These are phyloP conservation scores for Paramecium tetraurelia DNA, from an alignment of 73 alveolate genomes.

Conservation along the genomic window DNA sequence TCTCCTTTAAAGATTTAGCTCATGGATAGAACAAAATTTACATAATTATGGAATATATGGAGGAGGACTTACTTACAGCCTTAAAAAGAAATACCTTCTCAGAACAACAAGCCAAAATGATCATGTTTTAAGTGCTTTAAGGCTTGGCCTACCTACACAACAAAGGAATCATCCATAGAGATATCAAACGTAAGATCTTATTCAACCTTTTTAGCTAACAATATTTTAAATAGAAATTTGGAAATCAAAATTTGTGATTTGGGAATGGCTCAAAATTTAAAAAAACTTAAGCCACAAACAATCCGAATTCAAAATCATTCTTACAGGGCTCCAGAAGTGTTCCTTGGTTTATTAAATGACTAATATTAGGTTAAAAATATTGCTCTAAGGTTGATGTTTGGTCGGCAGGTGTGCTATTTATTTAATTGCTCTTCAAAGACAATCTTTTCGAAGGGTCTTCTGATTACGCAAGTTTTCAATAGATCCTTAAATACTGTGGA, in stretches of 20 bases:
- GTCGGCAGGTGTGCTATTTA: background rate
- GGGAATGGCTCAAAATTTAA: background rate
- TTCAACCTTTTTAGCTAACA: background rate
- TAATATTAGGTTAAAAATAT: background rate
- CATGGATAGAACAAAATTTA: background rate
- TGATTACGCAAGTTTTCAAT: background rate
- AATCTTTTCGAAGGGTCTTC: background rate
- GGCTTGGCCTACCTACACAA: background rate
- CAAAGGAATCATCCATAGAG: background rate
- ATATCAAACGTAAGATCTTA: background rate
- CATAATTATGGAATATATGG: background rate
- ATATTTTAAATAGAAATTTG: background rate
- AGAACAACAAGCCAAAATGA: background rate
- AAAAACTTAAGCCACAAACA: background rate
- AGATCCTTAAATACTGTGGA: background rate
- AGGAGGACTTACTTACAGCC: background rate
- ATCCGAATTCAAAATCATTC: background rate
- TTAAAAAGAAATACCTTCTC: background rate
- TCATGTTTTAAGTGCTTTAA: background rate
- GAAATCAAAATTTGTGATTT: background rate
- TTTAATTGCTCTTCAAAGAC: background rate
- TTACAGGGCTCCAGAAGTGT: background rate
- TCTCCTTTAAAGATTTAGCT: background rate
- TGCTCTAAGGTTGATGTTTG: background rate
- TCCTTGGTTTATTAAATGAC: background rate